Evolutionary conservation across 225 moss, liverwort and hornwort species (phyloP), one percentile per base, ranked within the genome.

Genomic region (Rhytidiadelphus loreus): DNA sequence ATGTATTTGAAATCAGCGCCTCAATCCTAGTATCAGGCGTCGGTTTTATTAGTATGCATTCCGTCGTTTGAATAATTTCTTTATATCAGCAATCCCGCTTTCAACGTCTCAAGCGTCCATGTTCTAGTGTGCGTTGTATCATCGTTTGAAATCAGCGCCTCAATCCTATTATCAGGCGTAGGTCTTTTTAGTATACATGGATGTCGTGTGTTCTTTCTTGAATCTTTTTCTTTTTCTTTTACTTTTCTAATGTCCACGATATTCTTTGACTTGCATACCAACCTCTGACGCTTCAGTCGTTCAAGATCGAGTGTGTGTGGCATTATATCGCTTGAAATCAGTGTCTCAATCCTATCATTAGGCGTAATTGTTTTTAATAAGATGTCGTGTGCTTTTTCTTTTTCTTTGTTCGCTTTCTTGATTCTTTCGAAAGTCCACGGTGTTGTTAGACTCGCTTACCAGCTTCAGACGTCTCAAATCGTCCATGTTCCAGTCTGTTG

Each of bases 371-470:
- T 78, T 64, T 28, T 32, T 43, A 63, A 37, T 73, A 60, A 46
- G 81, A 39, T 50, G 22, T 57, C 26, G 73, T 81, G 30, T 21
- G 62, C 59, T 37, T 12, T 43, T 74, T 58, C 59, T 73, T 80
- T 57, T 13, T 26, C 23, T 81, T 65, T 65, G 21, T 21, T 53
- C n/a, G 44, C 75, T 60, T 86, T 60, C 33, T n/a, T 21, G 48
- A n/a, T 87, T 53, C 55, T 58, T 81, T 81, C 50, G 75, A 89
- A 83, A 56, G 69, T 78, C 46, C 19, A 59, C 60, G 21, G 29
- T 80, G 66, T 58, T 87, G 73, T 72, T 87, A 89, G 89, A 58
- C 62, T 92, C 52, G 70, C 63, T 70, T 90, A 91, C 86, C 82
- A 90, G 81, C 82, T 65, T 83, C 26, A 26, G 64, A 88, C 33